Conservation (phyloP, 257 asterid genomes). For the Solanum verrucosum region DNA sequence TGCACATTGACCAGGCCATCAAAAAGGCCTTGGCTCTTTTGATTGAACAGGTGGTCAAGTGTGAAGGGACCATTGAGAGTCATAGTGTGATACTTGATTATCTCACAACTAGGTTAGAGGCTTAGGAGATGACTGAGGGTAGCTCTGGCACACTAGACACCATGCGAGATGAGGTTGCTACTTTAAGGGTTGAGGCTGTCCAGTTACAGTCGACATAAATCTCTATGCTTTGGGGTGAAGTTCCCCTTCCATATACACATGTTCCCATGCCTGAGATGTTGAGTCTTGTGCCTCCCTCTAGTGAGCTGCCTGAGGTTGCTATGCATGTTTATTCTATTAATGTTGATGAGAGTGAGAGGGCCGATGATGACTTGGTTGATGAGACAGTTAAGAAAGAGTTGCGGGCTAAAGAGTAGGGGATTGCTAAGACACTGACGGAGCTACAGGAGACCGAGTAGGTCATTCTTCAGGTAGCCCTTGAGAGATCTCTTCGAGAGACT, state of each 20-base stretch:
- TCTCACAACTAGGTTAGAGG: background rate
- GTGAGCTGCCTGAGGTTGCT: background rate
- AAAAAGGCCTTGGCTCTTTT: background rate
- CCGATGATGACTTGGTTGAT: background rate
- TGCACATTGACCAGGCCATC: background rate
- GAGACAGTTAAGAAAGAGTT: no score
- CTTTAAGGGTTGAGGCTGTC: background rate
- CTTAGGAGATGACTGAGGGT: background rate
- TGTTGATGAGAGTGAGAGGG: background rate
- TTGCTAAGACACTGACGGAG: background rate
- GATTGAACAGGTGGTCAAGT: background rate
- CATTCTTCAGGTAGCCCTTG: background rate
- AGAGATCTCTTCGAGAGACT: background rate
- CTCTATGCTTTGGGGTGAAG: background rate
- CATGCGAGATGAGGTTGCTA: background rate
- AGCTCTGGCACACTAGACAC: background rate
- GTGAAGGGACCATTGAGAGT: background rate
- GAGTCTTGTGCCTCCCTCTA: background rate
- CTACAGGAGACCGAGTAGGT: accelerated
- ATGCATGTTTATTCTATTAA: background rate
- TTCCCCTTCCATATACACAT: background rate
- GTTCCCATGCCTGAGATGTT: background rate
- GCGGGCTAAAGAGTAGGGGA: background rate
- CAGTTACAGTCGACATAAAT: no score
- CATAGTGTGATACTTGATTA: background rate